Conservation (phyloP, 108 stramenopile species). For the Thalassiosira profunda region DNA sequence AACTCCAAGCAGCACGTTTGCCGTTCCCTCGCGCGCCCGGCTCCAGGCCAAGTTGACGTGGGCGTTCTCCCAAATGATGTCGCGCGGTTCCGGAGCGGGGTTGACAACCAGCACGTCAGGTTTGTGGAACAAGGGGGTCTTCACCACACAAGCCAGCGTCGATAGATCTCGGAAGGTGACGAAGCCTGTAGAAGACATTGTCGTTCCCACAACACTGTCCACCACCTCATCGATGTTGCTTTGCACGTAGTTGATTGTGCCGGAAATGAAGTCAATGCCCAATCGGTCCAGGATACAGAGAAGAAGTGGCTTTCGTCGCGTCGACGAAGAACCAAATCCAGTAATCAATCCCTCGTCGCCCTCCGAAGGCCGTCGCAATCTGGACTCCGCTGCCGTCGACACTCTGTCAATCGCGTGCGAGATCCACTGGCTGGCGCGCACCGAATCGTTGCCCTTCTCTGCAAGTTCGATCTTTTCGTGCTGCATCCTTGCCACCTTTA, state of each 20-base stretch:
- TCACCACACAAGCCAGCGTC: constrained; percentile 75
- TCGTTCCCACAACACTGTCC: constrained; percentile 72
- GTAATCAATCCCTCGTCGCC: constrained; percentile 45
- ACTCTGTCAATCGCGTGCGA: constrained; percentile 43
- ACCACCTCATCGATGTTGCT: constrained; percentile 55
- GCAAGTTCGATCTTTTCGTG: constrained; percentile 48
- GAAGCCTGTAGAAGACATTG: constrained; percentile 91
- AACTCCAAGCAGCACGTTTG: constrained; percentile 67
- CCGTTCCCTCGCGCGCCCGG: constrained; percentile 63
- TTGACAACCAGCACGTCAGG: constrained; percentile 62
- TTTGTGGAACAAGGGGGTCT: constrained; percentile 73
- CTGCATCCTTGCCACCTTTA: constrained; percentile 41
- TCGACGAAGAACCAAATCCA: constrained; percentile 16
- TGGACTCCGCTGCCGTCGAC: constrained; percentile 24
- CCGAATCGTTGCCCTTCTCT: constrained; percentile 32
- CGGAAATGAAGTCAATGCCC: constrained; percentile 43
- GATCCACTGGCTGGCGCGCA: constrained; percentile 66
- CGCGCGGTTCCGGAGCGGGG: constrained; percentile 88
- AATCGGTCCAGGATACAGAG: constrained; percentile 37
- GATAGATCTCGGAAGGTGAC: constrained; percentile 89
- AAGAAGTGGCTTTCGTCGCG: constrained; percentile 26
- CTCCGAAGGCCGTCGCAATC: constrained; percentile 20
- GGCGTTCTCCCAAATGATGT: constrained; percentile 89
- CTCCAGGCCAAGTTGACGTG: constrained; percentile 60
- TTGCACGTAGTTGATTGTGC: constrained; percentile 26